Evolutionary conservation across 768 basidiomycete species (phyloP).

Genomic region (Mycena vitilis): DNA sequence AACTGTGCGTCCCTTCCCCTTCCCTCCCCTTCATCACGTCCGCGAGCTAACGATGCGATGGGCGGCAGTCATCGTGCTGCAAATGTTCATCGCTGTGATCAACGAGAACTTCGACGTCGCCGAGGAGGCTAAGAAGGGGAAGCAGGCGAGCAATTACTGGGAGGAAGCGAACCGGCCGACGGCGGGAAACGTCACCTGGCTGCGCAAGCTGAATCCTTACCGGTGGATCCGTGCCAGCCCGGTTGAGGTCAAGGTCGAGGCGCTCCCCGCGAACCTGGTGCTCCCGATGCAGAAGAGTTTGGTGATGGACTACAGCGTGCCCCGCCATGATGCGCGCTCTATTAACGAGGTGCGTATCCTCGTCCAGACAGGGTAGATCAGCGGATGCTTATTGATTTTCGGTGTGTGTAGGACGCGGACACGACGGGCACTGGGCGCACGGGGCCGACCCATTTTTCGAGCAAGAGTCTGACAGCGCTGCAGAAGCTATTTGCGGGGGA

Average conservation of each 20-base stretch:
- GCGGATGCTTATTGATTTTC: no score
- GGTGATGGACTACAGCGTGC: constrained; percentile 67
- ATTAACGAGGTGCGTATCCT: constrained; percentile 11
- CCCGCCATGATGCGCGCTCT: constrained; percentile 44
- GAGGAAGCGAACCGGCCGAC: constrained; percentile 48
- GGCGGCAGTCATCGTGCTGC: constrained; percentile 82
- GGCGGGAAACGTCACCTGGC: constrained; percentile 69
- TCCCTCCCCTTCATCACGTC: constrained; percentile 10
- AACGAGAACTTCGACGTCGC: constrained; percentile 95
- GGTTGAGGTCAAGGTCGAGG: constrained; percentile 76
- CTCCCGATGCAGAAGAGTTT: constrained; percentile 84
- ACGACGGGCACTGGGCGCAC: constrained; percentile 1
- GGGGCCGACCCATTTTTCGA: constrained; percentile 58
- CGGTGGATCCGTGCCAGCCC: constrained; percentile 83
- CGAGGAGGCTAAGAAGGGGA: constrained; percentile 87
- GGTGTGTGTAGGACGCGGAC: constrained; percentile 35
- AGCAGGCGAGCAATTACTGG: constrained; percentile 81
- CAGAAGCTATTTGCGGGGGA: constrained; percentile 77
- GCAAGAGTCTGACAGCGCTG: constrained; percentile 68
- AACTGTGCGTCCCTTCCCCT: constrained; percentile 74
- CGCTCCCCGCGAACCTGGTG: constrained; percentile 77
- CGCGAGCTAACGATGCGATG: not conserved
- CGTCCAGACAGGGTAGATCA: no score
- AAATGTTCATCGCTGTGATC: constrained; percentile 98
- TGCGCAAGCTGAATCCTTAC: constrained; percentile 86